Evolutionary conservation across 768 basidiomycete genomes (phyloP).

Genomic region (Hirschioporus abietinus): DNA sequence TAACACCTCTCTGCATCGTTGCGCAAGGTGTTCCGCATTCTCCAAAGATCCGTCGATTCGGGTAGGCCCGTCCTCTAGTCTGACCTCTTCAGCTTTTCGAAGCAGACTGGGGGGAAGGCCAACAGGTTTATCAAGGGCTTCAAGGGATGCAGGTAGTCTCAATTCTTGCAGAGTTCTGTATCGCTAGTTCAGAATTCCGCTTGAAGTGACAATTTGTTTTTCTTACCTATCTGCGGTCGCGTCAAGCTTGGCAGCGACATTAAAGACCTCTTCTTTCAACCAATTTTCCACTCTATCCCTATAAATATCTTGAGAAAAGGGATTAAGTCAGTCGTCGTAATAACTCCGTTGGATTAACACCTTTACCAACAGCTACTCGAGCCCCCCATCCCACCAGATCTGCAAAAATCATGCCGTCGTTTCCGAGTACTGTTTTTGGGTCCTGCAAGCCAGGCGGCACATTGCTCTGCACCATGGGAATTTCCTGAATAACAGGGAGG

Average conservation of each 20-base stretch:
- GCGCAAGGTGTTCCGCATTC: conserved; percentile 63
- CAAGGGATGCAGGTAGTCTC: conserved; percentile 80
- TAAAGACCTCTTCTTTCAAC: conserved; percentile 60
- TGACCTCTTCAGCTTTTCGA: conserved; percentile 80
- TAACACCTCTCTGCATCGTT: conserved; percentile 54
- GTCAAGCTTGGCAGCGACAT: conserved; percentile 57
- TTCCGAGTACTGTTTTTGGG: conserved; percentile 48
- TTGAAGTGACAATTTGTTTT: neutral
- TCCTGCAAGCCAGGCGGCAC: conserved; percentile 53
- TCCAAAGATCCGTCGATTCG: conserved; percentile 68
- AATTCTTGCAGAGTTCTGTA: conserved; percentile 59
- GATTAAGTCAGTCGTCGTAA: neutral
- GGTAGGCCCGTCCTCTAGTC: conserved; percentile 67
- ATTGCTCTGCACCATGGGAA: conserved; percentile 57
- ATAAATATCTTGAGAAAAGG: conserved; percentile 61
- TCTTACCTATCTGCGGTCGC: conserved; percentile 56
- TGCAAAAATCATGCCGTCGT: conserved; percentile 60
- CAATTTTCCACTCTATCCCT: conserved; percentile 72
- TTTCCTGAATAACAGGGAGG: conserved; percentile 58
- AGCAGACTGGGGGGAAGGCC: conserved; percentile 87
- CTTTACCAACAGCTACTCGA: conserved; percentile 78
- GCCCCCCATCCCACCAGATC: conserved; percentile 85
- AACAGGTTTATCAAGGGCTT: conserved; percentile 81
- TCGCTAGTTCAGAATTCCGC: conserved; percentile 9
- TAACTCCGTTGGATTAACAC: neutral